phyloP scores from a whole-genome alignment of 768 basidiomycete genomes.

The Termitomyces sp. region DNA sequence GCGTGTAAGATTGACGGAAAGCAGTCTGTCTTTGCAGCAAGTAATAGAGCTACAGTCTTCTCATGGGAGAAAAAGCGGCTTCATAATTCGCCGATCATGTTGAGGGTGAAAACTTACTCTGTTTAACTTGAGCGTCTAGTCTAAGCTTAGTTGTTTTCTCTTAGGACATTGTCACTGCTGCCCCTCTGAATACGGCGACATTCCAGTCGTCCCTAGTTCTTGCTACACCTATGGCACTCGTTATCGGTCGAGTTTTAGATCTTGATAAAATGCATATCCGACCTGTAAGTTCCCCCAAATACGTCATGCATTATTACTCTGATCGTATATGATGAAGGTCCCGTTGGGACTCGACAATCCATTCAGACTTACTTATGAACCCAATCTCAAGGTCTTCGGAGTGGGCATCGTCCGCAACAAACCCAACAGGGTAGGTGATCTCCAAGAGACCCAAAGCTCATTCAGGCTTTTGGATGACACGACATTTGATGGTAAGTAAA shows the following conservation, averaged over 20 bases:
- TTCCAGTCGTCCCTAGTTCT: conserved; percentile 57
- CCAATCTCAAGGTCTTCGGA: conserved; percentile 51
- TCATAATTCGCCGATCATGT: conserved; percentile 62
- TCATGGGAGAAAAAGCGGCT: conserved; percentile 63
- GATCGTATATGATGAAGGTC: conserved; percentile 37
- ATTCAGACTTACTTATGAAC: conserved; percentile 57
- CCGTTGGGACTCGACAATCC: conserved; percentile 72
- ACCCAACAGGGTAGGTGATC: conserved; percentile 50
- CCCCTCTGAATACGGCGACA: conserved; percentile 39
- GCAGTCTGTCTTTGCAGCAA: conserved; percentile 62
- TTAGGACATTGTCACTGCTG: conserved; percentile 50
- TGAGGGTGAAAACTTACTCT: conserved; percentile 42
- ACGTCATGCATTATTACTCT: neutral
- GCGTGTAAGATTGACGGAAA: conserved; percentile 49
- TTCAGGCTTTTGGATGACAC: conserved; percentile 66
- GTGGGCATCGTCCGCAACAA: conserved; percentile 55
- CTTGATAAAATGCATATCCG: conserved; percentile 80
- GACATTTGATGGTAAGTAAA: conserved; percentile 48
- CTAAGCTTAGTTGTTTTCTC: neutral
- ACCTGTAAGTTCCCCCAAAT: conserved; percentile 41
- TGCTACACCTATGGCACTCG: conserved; percentile 45
- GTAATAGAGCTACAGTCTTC: conserved; percentile 64
- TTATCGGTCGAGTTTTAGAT: conserved; percentile 62
- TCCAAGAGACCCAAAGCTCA: conserved; percentile 41
- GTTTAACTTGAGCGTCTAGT: neutral